These are phyloP conservation scores for Termitomyces sp. DNA, from an alignment of 768 basidiomycete genomes.

Conservation along the genomic window DNA sequence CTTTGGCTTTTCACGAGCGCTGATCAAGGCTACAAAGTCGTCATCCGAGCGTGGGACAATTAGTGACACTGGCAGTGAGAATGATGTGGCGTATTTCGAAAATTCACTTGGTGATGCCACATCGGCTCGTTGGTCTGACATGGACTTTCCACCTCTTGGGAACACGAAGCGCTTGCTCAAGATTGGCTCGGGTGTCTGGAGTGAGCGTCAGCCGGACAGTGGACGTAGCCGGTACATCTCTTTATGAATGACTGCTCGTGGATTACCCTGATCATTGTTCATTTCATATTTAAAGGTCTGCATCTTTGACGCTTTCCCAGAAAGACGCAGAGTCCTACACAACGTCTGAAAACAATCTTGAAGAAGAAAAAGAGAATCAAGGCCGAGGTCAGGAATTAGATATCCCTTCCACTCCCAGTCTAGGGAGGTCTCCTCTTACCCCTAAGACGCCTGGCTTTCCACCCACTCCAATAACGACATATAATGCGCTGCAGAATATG, in stretches of 20 bases:
- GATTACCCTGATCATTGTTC: not conserved
- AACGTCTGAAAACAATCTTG: not conserved
- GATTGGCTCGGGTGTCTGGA: conserved; percentile 24
- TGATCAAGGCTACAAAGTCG: not conserved
- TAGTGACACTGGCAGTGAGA: conserved; percentile 5
- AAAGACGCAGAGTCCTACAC: not conserved
- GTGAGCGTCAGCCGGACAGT: conserved; percentile 11
- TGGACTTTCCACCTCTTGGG: conserved; percentile 33
- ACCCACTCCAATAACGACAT: conserved; percentile 41
- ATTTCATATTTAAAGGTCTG: conserved; percentile 6
- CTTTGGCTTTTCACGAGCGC: conserved; percentile 7
- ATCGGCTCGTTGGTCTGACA: conserved; percentile 27
- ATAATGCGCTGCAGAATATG: conserved; percentile 28
- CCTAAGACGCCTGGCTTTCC: conserved; percentile 50
- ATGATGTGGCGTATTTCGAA: conserved; percentile 2
- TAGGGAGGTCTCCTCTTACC: conserved; percentile 46
- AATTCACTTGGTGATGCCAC: not conserved
- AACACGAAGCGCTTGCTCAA: conserved; percentile 21
- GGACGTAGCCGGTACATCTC: conserved; percentile 8
- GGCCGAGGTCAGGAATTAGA: conserved; percentile 34
- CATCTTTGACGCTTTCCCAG: conserved; percentile 12
- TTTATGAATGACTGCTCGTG: not conserved
- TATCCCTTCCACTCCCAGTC: conserved; percentile 39
- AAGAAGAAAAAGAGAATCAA: conserved; percentile 8
- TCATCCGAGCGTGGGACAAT: conserved; percentile 3